Base-by-base conservation (phyloP, 2,329 filamentous ascomycete genomes). In the Magnaporthiopsis rhizophila region DNA sequence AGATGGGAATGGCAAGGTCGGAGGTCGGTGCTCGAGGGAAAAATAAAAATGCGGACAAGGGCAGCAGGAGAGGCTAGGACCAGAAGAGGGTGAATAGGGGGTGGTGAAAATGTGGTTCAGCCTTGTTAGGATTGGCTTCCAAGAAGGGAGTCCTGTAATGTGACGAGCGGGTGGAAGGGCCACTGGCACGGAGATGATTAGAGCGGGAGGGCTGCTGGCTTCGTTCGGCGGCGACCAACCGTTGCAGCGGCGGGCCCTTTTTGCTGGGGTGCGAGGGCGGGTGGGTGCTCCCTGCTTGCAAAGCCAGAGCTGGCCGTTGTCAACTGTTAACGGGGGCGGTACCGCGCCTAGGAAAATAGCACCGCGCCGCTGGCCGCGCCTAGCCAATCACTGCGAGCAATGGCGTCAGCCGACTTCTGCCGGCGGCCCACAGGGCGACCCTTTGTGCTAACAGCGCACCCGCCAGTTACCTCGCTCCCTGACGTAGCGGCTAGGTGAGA, bases 131-230 rank as follows among this genome's bases (percentile, higher is more conserved):
- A 60, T 60, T 60, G 58, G 58, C 58, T 32, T 60, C 32, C 21
- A 30, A 32, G 58, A 60, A 60, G 58, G 32, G 57, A 58, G 57
- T 60, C 58, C 58, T 60, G 58, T 60, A 60, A 60, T 60, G 58
- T 60, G 58, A 60, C 32, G 30, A 58, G 45, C 45, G 45, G 45
- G 45, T 24, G 45, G 45, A 21, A 53, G 45, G 45, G 45, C 38
- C 45, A n/a, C 45, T 53, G 45, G n/a, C 45, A 53, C 45, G 45
- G 45, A 53, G 45, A 53, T 24, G 45, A 53, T 53, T 21, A 53
- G 45, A n/a, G 18, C 15, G 38, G 13, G 38, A 53, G 45, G 45
- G 45, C 45, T 53, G 45, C 45, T 53, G 45, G 45, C 45, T 53
- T 53, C 45, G 45, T 21, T 21, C 45, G 45, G 45, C 45, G 45